Base-by-base conservation (phyloP, 2,329 filamentous ascomycete genomes). In the Cordyceps cicadae region DNA sequence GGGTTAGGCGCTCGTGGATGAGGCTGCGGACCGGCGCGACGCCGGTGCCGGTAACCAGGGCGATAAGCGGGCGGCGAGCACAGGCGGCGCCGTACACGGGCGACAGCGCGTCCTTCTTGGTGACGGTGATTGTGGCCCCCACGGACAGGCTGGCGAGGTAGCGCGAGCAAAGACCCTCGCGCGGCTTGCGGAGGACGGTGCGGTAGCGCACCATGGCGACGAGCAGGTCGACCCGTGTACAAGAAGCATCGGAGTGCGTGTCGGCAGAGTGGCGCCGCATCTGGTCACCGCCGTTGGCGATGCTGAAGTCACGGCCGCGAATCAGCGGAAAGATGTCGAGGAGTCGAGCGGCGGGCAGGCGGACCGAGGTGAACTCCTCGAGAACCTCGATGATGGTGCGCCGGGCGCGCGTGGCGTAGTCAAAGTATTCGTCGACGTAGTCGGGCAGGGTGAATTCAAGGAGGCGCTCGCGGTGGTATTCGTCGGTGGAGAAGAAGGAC, bases 321-420 rank as follows among this genome's bases (percentile, higher is more conserved):
- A 97, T 87, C 3, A 87, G 68, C 0, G 94, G 94, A 59, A 99
- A 87, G 17, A 92, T 79, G 59, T 87, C 85, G 11, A 89, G 80
- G 1, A 87, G 80, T 54, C 87, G 84, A 60, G 87, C 78, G 74
- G 87, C 89, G 0, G 94, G 92, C 2, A 99, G 85, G 63, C 87
- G 87, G 59, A 97, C 88, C 0, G 84, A 87, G 48, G 88, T 83
- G 67, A 99, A 99, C 67, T 99, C 94, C 61, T 93, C 87, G 32
- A 99, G 81, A 3, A 96, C 88, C 74, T 99, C 94, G 6, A 99
- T 78, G 61, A 97, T 96, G 62, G 89, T 95, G 39, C 94, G 87
- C 39, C 92, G 87, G 0, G 93, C 90, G 9, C 94, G 86, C 0
- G 92, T 92, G 1, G 94, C 94, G 70, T 99, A 99, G 74, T 99